Evolutionary conservation across 2,329 filamentous ascomycete species (phyloP), one percentile per base, ranked within the genome.

Genomic region (Aspergillus sp.): DNA sequence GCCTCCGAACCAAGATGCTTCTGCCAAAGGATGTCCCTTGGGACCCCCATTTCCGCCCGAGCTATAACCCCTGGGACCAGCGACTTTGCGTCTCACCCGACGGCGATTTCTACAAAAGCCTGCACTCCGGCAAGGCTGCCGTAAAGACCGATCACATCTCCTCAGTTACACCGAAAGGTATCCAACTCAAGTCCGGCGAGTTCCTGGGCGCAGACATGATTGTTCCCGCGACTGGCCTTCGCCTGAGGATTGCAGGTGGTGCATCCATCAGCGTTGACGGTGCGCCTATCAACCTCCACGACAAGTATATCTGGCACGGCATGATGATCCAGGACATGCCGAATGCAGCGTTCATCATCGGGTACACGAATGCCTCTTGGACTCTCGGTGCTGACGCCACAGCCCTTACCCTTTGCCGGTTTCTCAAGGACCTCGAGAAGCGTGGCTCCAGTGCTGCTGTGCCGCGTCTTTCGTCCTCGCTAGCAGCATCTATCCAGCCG

Each of bases 1-100:
- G 74, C 17, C 65, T 66, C 2, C 70, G 68, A 33, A 81, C 83
- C 30, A 72, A 75, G 46, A 64, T 68, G n/a, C 74, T 79, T 41
- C 78, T 91, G 0, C 87, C 88, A 1, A 68, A 71, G 7, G 72
- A 77, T 17, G 72, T 86, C 37, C 79, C 84, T 3, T 71, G 82
- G 41, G 81, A 87, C 54, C 80, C 83, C 1, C 84, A 90, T 69
- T 90, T 90, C 72, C 83, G 81, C 6, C 87, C 87, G 0, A 71
- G 70, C 2, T 89, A 90, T 65, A 80, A 83, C 40, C 87, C 87
- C 0, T 88, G 89, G 80, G 82, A 91, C 54, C 90, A 96, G 71
- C 84, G 91, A 0, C 76, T 95, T 7, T 95, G 91, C 66, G 77
- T 91, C 59, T 87, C 76, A n/a, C 82, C 83, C 0, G 80, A 85